Base-by-base conservation (phyloP, 352 stramenopile genomes). In the Pythium guiyangense region DNA sequence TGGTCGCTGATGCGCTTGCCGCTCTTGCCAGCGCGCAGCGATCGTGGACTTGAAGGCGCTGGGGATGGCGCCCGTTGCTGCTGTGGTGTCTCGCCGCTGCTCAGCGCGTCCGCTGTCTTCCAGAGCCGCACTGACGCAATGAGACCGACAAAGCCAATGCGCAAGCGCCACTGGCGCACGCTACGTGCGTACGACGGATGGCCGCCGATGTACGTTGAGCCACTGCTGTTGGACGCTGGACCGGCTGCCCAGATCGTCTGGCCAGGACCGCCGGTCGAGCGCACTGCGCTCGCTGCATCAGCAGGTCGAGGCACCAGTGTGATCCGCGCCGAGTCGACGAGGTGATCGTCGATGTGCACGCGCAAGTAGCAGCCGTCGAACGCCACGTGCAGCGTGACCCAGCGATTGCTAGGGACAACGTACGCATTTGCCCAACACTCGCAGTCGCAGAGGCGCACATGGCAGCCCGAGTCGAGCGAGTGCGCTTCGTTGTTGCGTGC, bases 391-490 rank as follows among this genome's bases (percentile, higher is more conserved):
- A 89, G 57, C 10, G 67, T 29, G 2, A 84, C 62, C 79, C 79
- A 89, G 6, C 67, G 73, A 50, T 79, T 79, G 29, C 63, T 77
- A 0, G 76, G 79, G 8, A 89, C 43, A 4, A 74, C 62, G 44
- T 86, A 87, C 3, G 60, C 53, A n/a, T 72, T 76, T 2, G 64
- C 69, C 64, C 67, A 87, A 48, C 72, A 86, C 50, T 84, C 74
- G 44, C 62, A 70, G 2, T 57, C 58, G 51, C 63, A 45, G 63
- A 64, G 80, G 31, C 70, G 77, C 34, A 88, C 62, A 15, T 63
- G 70, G 47, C 76, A 86, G 2, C 78, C 78, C n/a, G 59, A 26
- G 15, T 57, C 52, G 2, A 59, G 22, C 61, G 62, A 25, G 69
- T 57, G 40, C 22, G 53, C 44, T 54, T 49, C 53, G 14, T 55